Evolutionary conservation across 1,284 basidiomycete genomes (phyloP), one percentile per base, ranked within the genome.

Genomic region (Phlebopus sp.): DNA sequence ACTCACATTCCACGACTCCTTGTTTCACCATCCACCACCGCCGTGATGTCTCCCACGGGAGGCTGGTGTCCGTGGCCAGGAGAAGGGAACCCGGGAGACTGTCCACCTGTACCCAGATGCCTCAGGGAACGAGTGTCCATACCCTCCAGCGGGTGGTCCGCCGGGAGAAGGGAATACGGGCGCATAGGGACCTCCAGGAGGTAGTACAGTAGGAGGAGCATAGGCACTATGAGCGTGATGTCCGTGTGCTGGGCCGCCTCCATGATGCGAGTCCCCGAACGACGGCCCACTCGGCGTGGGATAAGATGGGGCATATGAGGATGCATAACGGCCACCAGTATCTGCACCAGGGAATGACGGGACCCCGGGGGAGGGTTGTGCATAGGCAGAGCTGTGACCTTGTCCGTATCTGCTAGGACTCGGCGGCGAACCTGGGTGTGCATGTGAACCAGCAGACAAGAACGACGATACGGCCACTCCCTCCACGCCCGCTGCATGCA

Each of bases 11-110:
- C 27, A 23, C 9, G 15, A 25, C 15, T 8, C 14, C 21, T 15
- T 39, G 6, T 4, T 27, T 39, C 14, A 39, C 37, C 37, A 15
- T 39, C 44, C 15, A 59, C 59, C 2, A 55, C 44, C 15, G 59
- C 59, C 2, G 56, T 51, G 10, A 53, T 50, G 6, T 50, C 56
- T 18, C 19, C 46, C 42, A 42, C 36, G 56, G 38, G 27, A 59
- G 11, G 51, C 41, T 27, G 47, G 29, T 38, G 52, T 15, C 32
- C 29, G 23, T 39, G 37, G 5, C n/a, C 37, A 25, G 37, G 14
- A 13, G 37, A 39, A 35, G 43, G 14, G 37, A 39, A 49, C n/a
- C 15, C 46, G 32, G 25, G 27, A 11, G 37, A 21, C 13, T 37
- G 46, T 11, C 47, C 29, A 15, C 23, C 48, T n/a, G 17, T 25